A percentile compares a stretch with the other conserved stretches of the same genome.
Evolutionary conservation across 257 asterid species (phyloP).

Genomic region (Phtheirospermum japonicum): DNA sequence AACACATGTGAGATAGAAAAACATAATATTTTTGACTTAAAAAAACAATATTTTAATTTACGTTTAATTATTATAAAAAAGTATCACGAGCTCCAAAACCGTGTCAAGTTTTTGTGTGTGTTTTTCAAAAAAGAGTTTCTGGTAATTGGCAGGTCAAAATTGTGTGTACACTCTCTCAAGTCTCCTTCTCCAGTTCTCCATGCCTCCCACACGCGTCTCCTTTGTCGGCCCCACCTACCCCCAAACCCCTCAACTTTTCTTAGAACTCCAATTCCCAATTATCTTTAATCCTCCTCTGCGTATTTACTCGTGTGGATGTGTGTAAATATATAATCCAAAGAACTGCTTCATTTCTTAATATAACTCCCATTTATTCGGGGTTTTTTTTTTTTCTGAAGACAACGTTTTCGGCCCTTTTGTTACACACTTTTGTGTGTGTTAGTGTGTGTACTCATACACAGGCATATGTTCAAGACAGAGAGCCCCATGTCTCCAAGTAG

Average conservation of each 20-base stretch:
- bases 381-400: neutral
- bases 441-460: neutral
- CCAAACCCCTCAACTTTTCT: neutral
- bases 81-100: too few species aligned
- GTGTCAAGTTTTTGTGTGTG: too few species aligned
- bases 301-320: too few species aligned
- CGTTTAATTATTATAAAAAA: too few species aligned
- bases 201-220: constrained; percentile 20
- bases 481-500: constrained; percentile 32
- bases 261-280: neutral
- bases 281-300: neutral
- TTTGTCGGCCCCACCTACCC: constrained; percentile 21
- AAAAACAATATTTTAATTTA: too few species aligned
- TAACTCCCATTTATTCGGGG: neutral
- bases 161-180: constrained; percentile 6
- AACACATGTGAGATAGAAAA: too few species aligned
- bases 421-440: neutral
- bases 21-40: too few species aligned
- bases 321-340: neutral
- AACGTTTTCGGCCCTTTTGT: neutral
- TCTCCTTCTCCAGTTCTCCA: constrained; percentile 10
- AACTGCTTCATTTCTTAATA: neutral
- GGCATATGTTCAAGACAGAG: constrained; percentile 9
- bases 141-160: constrained; percentile 11
- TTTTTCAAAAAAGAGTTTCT: neutral